Percentiles rank a stretch among this genome's conserved stretches.
phyloP scores from a whole-genome alignment of 768 basidiomycete genomes.

The Russula sp. region DNA sequence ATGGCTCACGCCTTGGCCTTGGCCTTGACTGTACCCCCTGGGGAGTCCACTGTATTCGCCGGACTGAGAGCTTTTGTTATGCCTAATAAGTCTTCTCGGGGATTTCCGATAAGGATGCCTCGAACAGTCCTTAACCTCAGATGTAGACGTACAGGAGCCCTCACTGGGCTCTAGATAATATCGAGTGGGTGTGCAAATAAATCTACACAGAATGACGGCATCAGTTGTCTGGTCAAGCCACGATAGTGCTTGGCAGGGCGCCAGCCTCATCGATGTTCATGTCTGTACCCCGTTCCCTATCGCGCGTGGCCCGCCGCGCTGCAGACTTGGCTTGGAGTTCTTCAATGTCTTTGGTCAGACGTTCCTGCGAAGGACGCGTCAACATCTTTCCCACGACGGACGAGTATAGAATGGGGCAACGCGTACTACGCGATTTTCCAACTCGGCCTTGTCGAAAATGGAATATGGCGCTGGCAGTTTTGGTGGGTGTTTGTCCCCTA shows the following conservation, averaged over 20 bases:
- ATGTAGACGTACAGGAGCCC: not conserved
- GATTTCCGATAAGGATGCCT: not conserved
- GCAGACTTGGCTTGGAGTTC: conserved; percentile 43
- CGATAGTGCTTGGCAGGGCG: not conserved
- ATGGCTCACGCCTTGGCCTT: too few relatives aligned
- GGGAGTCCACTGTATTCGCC: too few relatives aligned
- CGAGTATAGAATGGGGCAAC: not conserved
- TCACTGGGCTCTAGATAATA: not conserved
- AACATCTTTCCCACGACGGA: not conserved
- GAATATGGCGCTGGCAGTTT: conserved; percentile 44
- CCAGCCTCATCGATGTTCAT: conserved; percentile 9
- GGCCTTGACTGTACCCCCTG: too few relatives aligned
- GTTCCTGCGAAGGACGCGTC: conserved; percentile 34
- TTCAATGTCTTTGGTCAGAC: conserved; percentile 53
- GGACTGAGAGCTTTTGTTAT: not conserved
- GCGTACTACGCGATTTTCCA: conserved; percentile 45
- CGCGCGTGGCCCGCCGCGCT: conserved; percentile 29
- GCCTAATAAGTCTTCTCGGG: too few relatives aligned
- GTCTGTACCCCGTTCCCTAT: conserved; percentile 5
- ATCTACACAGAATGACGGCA: not conserved
- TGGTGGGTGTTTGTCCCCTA: conserved; percentile 40
- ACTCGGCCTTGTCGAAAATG: conserved; percentile 49
- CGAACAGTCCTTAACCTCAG: not conserved
- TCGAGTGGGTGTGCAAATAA: not conserved
- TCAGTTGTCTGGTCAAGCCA: not conserved